Conservation (phyloP, 441 rosid genomes). For the Euphorbia celastroides region DNA sequence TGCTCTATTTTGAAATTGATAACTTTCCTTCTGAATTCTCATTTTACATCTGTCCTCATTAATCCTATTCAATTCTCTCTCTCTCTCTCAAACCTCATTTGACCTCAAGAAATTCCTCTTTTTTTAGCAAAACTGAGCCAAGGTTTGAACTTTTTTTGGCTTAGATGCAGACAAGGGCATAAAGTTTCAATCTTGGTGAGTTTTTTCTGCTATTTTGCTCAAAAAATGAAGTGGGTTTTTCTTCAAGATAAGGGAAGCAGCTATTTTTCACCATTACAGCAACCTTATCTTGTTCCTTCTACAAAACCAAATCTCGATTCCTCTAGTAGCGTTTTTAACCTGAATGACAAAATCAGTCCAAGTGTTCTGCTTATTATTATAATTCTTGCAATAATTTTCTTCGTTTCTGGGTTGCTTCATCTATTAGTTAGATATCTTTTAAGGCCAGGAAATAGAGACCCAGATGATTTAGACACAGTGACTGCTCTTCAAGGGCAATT, state of each 20-base stretch:
- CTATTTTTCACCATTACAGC: constrained; percentile 34
- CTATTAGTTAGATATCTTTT: constrained; percentile 56
- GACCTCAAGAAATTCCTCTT: constrained; percentile 24
- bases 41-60: constrained; percentile 23
- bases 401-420: constrained; percentile 63
- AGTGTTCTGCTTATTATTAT: constrained; percentile 47
- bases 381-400: constrained; percentile 61
- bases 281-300: constrained; percentile 26
- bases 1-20: constrained; percentile 19
- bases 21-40: constrained; percentile 18
- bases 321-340: constrained; percentile 26
- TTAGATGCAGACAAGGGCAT: not conserved
- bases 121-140: not conserved
- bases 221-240: constrained; percentile 38
- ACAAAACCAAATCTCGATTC: constrained; percentile 32
- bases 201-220: not conserved
- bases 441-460: constrained; percentile 49
- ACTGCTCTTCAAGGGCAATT: constrained; percentile 94
- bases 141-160: not conserved
- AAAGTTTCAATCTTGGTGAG: constrained; percentile 33
- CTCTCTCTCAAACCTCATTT: constrained; percentile 11
- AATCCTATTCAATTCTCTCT: constrained; percentile 19
- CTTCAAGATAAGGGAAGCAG: constrained; percentile 24
- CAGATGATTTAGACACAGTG: constrained; percentile 57
- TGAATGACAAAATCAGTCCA: constrained; percentile 50